Evolutionary conservation across 2,329 filamentous ascomycete species (phyloP).

Genomic region (Fusarium sp.): DNA sequence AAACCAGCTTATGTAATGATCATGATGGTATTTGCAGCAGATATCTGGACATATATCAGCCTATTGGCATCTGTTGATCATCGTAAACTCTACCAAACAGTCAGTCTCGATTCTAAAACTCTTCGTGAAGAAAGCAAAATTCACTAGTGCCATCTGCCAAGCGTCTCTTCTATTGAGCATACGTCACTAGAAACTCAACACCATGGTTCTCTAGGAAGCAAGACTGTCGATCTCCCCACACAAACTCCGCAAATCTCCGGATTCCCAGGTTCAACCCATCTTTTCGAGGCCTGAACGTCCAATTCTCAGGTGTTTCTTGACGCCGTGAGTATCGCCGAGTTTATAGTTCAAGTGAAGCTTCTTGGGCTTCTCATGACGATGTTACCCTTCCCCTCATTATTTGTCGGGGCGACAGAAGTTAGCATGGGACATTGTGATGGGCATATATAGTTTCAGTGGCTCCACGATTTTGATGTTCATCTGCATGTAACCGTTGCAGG

Average conservation of each 20-base stretch:
- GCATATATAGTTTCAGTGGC: slow-evolving; percentile 22
- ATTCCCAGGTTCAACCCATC: slow-evolving; percentile 14
- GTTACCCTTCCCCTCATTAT: slow-evolving; percentile 14
- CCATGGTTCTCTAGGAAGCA: slow-evolving; percentile 8
- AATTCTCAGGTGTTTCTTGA: not conserved
- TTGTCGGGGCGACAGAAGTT: slow-evolving; percentile 22
- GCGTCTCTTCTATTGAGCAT: slow-evolving; percentile 5
- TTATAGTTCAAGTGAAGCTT: not conserved
- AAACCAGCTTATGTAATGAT: not conserved
- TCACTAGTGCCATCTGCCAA: slow-evolving; percentile 20
- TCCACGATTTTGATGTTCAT: not conserved
- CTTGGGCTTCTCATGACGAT: slow-evolving; percentile 17
- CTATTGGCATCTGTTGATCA: not conserved
- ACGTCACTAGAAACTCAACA: slow-evolving; percentile 27
- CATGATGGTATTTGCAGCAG: not conserved
- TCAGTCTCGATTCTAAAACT: not conserved
- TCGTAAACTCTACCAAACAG: not conserved
- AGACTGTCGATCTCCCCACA: slow-evolving; percentile 32
- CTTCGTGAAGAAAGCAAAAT: not conserved
- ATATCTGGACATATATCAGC: not conserved
- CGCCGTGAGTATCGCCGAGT: slow-evolving; percentile 32
- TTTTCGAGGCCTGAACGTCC: not conserved
- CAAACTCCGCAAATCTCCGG: slow-evolving; percentile 33
- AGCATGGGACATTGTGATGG: not conserved
- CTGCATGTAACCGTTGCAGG: not conserved